Percentiles rank a stretch among this genome's conserved stretches.
These are phyloP conservation scores for Blastomyces silverae DNA, from an alignment of 2,329 filamentous ascomycete genomes.

Conservation along the genomic window DNA sequence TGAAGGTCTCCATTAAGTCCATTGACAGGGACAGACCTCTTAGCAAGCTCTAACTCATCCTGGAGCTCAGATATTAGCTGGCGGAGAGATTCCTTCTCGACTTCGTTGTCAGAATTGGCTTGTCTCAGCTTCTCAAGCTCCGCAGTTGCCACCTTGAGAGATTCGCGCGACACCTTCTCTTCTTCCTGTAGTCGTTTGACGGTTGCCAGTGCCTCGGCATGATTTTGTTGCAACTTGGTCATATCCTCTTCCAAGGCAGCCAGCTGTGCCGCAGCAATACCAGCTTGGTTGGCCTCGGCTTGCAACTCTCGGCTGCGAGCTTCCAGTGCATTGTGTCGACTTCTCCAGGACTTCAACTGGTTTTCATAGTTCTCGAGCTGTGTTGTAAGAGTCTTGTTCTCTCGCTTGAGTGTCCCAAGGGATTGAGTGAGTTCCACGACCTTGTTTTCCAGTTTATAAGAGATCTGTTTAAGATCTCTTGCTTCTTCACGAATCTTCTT, in stretches of 20 bases:
- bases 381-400: constrained; percentile 81
- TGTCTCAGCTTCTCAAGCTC: constrained; percentile 76
- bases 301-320: constrained; percentile 88
- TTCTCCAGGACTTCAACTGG: constrained; percentile 95
- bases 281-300: constrained; percentile 93
- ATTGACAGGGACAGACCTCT: constrained; percentile 67
- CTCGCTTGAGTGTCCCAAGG: constrained; percentile 81
- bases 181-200: constrained; percentile 94
- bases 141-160: constrained; percentile 66
- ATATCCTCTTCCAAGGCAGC: constrained; percentile 93
- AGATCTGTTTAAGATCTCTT: constrained; percentile 97
- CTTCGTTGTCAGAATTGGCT: constrained; percentile 68
- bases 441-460: constrained; percentile 99
- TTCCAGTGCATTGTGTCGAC: constrained; percentile 82
- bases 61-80: constrained; percentile 86
- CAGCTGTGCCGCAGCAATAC: constrained; percentile 85
- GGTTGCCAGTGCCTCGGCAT: constrained; percentile 82
- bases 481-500: constrained; percentile 91
- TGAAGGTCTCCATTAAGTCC: constrained; percentile 53
- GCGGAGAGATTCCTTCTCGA: constrained; percentile 75
- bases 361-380: constrained; percentile 95
- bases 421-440: constrained; percentile 96
- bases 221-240: constrained; percentile 78
- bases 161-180: constrained; percentile 77
- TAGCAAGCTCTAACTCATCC: constrained; percentile 84